Conservation (phyloP, 2,329 filamentous ascomycete species). For the Epichloe uncinata region DNA sequence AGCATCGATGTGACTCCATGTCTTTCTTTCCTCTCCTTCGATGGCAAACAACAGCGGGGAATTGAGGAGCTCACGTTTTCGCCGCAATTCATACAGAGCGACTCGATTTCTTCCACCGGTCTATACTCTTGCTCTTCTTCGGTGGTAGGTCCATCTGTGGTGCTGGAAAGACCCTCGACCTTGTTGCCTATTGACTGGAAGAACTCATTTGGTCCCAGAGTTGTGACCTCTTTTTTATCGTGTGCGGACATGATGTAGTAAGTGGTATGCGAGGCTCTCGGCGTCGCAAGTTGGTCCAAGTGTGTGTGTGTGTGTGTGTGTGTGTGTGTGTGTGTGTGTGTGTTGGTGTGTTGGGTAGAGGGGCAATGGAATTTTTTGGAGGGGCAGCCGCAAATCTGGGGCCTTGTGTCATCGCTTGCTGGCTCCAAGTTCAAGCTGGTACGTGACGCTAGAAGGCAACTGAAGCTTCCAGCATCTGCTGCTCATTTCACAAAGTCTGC, state of each 20-base stretch:
- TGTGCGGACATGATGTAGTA: constrained; percentile 27
- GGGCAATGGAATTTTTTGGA: background rate
- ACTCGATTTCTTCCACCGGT: constrained; percentile 58
- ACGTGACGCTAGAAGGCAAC: background rate
- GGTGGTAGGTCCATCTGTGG: constrained; percentile 20
- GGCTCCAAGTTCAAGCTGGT: no score
- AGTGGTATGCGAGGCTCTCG: background rate
- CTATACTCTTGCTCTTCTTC: constrained; percentile 37
- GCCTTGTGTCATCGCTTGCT: no score
- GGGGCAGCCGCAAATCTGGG: background rate
- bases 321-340: background rate
- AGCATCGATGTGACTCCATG: background rate
- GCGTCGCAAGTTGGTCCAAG: background rate
- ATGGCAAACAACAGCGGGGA: background rate
- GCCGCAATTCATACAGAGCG: constrained; percentile 76
- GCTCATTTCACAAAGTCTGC: constrained; percentile 33
- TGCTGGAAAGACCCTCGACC: constrained; percentile 36
- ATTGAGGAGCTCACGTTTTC: constrained; percentile 47
- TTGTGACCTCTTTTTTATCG: constrained; percentile 23
- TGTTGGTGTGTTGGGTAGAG: background rate
- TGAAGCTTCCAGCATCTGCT: background rate
- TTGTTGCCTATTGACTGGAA: constrained; percentile 52
- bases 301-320: background rate
- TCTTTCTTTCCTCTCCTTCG: background rate
- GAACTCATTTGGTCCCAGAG: constrained; percentile 34